A percentile compares a stretch with the other conserved stretches of the same genome.
Evolutionary conservation across 164 flowering plant genomes (phyloP).

Genomic region (Santalum album): DNA sequence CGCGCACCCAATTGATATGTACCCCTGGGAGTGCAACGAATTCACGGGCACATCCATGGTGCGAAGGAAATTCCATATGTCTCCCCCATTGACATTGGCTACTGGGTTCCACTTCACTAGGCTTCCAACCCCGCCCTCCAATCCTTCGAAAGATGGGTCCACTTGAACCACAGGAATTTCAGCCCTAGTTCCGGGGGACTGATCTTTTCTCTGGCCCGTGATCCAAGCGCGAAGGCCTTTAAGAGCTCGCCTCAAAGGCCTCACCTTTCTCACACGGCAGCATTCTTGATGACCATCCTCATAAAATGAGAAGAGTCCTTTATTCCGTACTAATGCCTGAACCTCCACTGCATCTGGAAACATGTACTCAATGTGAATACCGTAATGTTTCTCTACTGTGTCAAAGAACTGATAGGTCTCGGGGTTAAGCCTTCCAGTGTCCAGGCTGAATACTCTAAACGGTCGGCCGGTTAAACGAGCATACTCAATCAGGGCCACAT

Average conservation of each 20-base stretch:
- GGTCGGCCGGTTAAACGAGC: conserved; percentile 86
- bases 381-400: conserved; percentile 71
- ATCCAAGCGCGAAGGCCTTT: conserved; percentile 88
- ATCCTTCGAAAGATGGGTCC: conserved; percentile 80
- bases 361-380: conserved; percentile 83
- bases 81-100: conserved; percentile 61
- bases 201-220: conserved; percentile 81
- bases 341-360: conserved; percentile 95
- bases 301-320: conserved; percentile 85
- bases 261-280: conserved; percentile 91
- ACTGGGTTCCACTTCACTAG: conserved; percentile 95
- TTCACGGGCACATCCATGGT: conserved; percentile 88
- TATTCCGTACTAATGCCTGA: conserved; percentile 75
- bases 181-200: conserved; percentile 75
- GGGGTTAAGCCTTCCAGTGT: conserved; percentile 88
- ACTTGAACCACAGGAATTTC: conserved; percentile 85
- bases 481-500: conserved; percentile 90
- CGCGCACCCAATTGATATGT: conserved; percentile 88
- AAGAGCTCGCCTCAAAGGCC: conserved; percentile 83
- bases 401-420: conserved; percentile 80
- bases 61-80: conserved; percentile 76
- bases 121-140: conserved; percentile 81
- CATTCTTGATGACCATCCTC: conserved; percentile 98
- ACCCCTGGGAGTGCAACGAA: conserved; percentile 70
- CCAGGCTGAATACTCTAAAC: conserved; percentile 87